phyloP scores from a whole-genome alignment of 2,329 filamentous ascomycete genomes.

The Talaromyces amestolkiae region DNA sequence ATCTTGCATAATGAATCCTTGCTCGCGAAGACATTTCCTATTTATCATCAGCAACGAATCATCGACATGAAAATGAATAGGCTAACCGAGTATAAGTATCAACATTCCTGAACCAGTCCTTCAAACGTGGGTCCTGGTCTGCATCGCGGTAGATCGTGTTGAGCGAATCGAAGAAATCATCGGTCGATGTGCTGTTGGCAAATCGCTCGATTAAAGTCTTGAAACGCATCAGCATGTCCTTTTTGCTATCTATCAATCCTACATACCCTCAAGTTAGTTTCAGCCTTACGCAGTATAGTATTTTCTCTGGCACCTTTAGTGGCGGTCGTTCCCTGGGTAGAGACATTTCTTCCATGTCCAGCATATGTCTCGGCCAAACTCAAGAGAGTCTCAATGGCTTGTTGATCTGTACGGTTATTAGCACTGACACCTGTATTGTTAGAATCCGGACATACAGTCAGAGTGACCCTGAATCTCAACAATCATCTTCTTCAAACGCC shows the following conservation, averaged over 20 bases:
- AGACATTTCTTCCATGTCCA: slow-evolving; percentile 66
- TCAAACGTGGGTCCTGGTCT: slow-evolving; percentile 80
- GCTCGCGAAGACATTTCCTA: slow-evolving; percentile 75
- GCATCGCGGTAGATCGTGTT: slow-evolving; percentile 83
- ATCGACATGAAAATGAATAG: neutral
- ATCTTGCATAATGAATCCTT: slow-evolving; percentile 87
- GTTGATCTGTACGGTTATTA: slow-evolving; percentile 57
- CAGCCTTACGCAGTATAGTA: slow-evolving; percentile 65
- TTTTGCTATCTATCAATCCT: slow-evolving; percentile 39
- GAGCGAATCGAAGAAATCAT: slow-evolving; percentile 82
- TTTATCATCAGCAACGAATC: slow-evolving; percentile 12
- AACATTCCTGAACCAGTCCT: slow-evolving; percentile 80
- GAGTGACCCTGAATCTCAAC: slow-evolving; percentile 93
- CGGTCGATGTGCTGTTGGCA: slow-evolving; percentile 86
- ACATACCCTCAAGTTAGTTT: slow-evolving; percentile 72
- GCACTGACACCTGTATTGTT: neutral
- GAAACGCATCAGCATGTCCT: slow-evolving; percentile 51
- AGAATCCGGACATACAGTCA: slow-evolving; percentile 61
- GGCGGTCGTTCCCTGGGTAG: slow-evolving; percentile 63
- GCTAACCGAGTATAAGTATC: slow-evolving; percentile 65
- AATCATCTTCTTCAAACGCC: slow-evolving; percentile 95
- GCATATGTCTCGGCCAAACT: slow-evolving; percentile 81
- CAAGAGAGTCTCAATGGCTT: slow-evolving; percentile 85
- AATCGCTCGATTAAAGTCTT: slow-evolving; percentile 89
- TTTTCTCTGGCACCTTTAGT: slow-evolving; percentile 69